These are phyloP conservation scores for Fusarium ramigenum DNA, from an alignment of 2,329 filamentous ascomycete species.

Conservation along the genomic window DNA sequence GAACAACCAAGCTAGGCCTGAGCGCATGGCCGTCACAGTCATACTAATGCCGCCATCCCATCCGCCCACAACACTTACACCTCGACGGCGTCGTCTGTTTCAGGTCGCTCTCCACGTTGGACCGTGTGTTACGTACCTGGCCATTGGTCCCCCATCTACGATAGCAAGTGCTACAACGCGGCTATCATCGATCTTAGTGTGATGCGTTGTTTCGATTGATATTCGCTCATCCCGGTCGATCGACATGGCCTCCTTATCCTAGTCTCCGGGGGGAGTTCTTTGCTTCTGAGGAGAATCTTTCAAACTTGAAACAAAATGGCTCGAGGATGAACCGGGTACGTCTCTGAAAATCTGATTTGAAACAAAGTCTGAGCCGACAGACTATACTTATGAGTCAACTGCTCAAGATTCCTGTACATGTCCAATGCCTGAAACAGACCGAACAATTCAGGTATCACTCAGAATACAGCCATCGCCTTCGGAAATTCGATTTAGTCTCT, in stretches of 20 bases:
- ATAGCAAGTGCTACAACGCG: slow-evolving; percentile 5
- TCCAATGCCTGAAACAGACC: not conserved
- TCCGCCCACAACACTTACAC: slow-evolving; percentile 12
- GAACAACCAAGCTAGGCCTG: not conserved
- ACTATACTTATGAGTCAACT: not conserved
- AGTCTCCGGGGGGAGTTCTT: not conserved
- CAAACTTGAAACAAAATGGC: slow-evolving; percentile 10
- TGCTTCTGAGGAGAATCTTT: not conserved
- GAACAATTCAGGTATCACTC: not conserved
- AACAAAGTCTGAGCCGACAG: not conserved
- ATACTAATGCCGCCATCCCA: slow-evolving; percentile 18
- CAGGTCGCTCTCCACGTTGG: slow-evolving; percentile 39
- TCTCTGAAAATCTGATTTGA: not conserved
- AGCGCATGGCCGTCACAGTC: slow-evolving; percentile 13
- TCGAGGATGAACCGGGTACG: not conserved
- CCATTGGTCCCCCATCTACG: not conserved
- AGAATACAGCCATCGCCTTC: not conserved
- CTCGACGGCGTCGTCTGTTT: slow-evolving; percentile 36
- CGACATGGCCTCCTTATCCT: slow-evolving; percentile 18
- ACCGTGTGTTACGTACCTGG: slow-evolving; percentile 29
- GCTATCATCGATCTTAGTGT: slow-evolving; percentile 31
- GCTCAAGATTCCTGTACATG: not conserved
- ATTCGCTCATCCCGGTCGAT: slow-evolving; percentile 27
- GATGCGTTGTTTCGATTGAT: slow-evolving; percentile 18
- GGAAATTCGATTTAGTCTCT: not conserved